These are phyloP conservation scores for Alternaria consortialis DNA, from an alignment of 2,329 filamentous ascomycete genomes.

Conservation along the genomic window DNA sequence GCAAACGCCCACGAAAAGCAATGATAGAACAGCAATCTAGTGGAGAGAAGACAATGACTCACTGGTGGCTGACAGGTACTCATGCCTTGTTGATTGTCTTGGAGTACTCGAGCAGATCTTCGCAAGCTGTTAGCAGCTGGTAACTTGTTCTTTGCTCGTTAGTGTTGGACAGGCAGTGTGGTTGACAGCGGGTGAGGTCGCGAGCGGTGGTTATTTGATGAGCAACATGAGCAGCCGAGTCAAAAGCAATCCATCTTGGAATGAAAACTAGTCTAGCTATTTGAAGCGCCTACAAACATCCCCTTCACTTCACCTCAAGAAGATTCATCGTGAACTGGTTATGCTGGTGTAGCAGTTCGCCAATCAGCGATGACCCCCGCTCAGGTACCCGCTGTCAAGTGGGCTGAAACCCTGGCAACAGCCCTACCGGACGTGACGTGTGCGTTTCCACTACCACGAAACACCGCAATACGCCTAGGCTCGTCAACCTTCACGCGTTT, in stretches of 20 bases:
- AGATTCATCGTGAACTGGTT: constrained; percentile 10
- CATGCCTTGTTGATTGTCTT: neutral
- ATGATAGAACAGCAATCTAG: constrained; percentile 25
- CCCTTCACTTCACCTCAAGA: constrained; percentile 2
- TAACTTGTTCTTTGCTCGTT: neutral
- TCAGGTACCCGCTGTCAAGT: constrained; percentile 18
- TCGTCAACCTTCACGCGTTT: neutral
- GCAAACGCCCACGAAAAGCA: constrained; percentile 6
- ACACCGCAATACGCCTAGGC: constrained; percentile 6
- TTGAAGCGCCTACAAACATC: constrained; percentile 1
- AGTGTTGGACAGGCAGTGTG: neutral
- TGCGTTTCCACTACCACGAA: constrained; percentile 11
- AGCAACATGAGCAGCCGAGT: neutral
- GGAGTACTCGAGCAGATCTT: neutral
- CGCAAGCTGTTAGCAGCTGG: neutral
- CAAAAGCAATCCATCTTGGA: constrained; percentile 1
- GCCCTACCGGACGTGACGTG: constrained; percentile 18
- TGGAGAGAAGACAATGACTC: constrained; percentile 7
- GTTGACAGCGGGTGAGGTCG: neutral
- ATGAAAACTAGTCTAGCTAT: neutral
- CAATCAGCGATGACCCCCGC: constrained; percentile 16
- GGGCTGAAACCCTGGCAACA: constrained; percentile 18
- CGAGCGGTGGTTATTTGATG: neutral
- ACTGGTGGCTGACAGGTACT: neutral
- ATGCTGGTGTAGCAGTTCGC: constrained; percentile 3